Base-by-base conservation (phyloP, 2,329 filamentous ascomycete genomes). In the Pestalotiopsis sp. region DNA sequence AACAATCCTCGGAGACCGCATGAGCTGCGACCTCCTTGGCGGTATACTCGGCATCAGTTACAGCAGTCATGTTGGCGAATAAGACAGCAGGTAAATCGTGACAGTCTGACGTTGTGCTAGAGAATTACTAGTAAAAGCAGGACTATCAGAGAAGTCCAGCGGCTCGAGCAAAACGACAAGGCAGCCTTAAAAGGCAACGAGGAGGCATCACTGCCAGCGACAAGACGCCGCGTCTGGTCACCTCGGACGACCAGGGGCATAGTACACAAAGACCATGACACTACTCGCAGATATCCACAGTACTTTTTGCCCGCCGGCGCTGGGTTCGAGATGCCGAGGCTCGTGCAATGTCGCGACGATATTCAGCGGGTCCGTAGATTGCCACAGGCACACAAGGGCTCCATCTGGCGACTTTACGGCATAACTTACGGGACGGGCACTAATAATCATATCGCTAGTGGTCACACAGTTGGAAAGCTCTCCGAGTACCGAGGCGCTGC, bases 1-100 rank as follows among this genome's bases (percentile, higher is more conserved):
- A 89, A 17, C 83, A 74, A 73, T 88, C 84, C 11, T 79, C 75
- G 13, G 77, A 76, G 5, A 72, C 81, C 60, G 82, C 86, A 74
- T 89, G 88, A 38, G 76, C 76, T 9, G 83, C 82, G 35, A 89
- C 79, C 59, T 85, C 79, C 67, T 79, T 80, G 38, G 75, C 70
- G 60, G 77, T 77, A 70, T 75, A 79, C 67, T 77, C 75, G 30
- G 64, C 66, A 30, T 67, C 70, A 67, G 73, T 70, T 65, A 70
- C 67, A 35, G 66, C 52, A 30, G 65, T 62, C 70, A 72, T 73
- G 10, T 62, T 67, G 40, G 17, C 20, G 17, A 20, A 20, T 9
- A 52, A 22, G 17, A 20, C 44, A 52, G 20, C 7, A n/a, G 7
- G 44, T n/a, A 20, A n/a, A 20, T 52, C 20, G 44, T 52, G 20